Base-by-base conservation (phyloP, 371 early-diverging fungal genomes). In the Actinomucor elegans region DNA sequence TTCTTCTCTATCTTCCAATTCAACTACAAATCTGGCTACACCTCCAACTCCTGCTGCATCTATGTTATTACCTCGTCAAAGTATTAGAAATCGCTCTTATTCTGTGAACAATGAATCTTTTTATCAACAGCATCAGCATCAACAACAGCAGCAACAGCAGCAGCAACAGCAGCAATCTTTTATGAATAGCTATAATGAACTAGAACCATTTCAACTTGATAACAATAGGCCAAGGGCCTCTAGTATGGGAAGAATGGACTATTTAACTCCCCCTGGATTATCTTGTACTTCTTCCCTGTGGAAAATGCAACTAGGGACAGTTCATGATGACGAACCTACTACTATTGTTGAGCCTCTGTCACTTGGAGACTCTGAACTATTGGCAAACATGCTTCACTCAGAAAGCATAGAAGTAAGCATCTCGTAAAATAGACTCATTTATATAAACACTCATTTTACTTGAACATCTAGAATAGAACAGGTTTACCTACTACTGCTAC, bases 101-200 rank as follows among this genome's bases (percentile, higher is more conserved):
- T 86, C 89, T 27, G 83, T 88, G 23, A 81, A 84, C 48, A 83
- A 85, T 18, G 77, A 83, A 2, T 76, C 75, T 9, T 73, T 68
- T 32, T 88, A 79, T 53, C 72, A 67, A 9, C 36, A 33, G 10
- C 42, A 43, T 7, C 34, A 38, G 6, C 24, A 33, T 1, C 34
- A n/a, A 17, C 35, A 34, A n/a, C 42, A 43, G 11, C 34, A 38
- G 6, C 24, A 33, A 1, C 34, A n/a, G 10, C 35, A 34, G 12
- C 34, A 48, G 9, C 33, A 9, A 7, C 31, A 15, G 20, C 12
- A 14, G 1, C 0, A 26, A 14, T 11, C 40, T 18, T 21, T 37
- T 8, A 31, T 8, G 3, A 29, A 54, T 38, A 26, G 35, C 23
- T 48, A 24, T 24, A 49, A 27, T 27, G 10, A 11, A 15, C 31